Base-by-base conservation (phyloP, 2,329 filamentous ascomycete species). In the Xylariaceae sp. region DNA sequence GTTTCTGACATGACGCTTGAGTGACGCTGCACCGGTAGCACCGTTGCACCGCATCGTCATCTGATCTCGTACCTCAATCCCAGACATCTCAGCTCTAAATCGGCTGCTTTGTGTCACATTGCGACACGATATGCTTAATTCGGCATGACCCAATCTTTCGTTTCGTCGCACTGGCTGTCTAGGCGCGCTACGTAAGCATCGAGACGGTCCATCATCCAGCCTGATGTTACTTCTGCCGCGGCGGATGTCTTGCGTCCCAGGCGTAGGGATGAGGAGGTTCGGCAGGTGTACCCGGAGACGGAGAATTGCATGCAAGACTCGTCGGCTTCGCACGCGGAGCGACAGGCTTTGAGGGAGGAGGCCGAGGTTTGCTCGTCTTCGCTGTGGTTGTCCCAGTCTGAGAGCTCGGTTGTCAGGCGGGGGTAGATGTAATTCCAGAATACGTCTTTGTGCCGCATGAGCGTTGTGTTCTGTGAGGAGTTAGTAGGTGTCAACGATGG, bases 351-450 rank as follows among this genome's bases (percentile, higher is more conserved):
- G 45, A 65, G 59, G 7, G 66, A 61, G 33, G 40, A 55, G 31
- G 52, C 57, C 1, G 54, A 55, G 10, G 50, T 47, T 14, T 63
- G 55, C 6, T 62, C 59, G 3, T 47, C 45, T 0, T 64, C 63
- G 1, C 66, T 66, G 31, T 64, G 43, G 48, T 69, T 69, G 47
- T 69, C 66, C 67, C 67, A 69, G 16, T 62, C 61, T 4, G 50
- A 48, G n/a, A 50, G 60, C 40, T 61, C 47, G 1, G 62, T 34
- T 14, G 53, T 40, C 17, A 69, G 41, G 14, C 52, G 57, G 3
- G 66, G 66, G 2, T 63, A 45, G 31, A 68, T 44, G 43, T 64
- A 65, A 42, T 61, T 55, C 42, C 54, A 53, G 45, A 67, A 69
- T 6, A 69, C 54, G 34, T 69, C 67, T 42, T 58, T 58, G 42